These are phyloP conservation scores for Senna tora DNA, from an alignment of 306 rosid genomes.

Conservation along the genomic window DNA sequence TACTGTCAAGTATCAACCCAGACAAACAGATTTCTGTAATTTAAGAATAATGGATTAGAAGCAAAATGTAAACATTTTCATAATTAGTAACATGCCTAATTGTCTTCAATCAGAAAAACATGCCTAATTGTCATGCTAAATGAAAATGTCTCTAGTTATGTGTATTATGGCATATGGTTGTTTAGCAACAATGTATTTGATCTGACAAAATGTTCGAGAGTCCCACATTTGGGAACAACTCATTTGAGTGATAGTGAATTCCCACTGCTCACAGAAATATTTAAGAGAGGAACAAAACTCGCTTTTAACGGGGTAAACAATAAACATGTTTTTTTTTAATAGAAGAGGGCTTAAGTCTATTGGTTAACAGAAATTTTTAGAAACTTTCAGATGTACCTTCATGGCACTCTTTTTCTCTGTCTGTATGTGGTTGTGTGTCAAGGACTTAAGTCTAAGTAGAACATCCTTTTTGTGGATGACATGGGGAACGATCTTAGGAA, in stretches of 20 bases:
- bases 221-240: neutral
- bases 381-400: neutral
- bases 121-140: neutral
- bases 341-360: neutral
- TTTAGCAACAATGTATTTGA: neutral
- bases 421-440: neutral
- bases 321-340: too few species aligned
- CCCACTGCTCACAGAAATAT: neutral
- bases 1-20: neutral
- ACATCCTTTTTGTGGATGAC: neutral
- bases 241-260: neutral
- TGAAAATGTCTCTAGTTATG: neutral
- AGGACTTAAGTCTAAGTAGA: neutral
- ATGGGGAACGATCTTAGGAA: neutral
- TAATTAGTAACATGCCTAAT: neutral
- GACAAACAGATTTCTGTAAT: neutral
- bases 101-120: too few species aligned
- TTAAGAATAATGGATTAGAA: neutral
- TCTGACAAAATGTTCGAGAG: neutral
- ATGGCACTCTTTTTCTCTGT: neutral
- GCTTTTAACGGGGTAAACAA: neutral
- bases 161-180: neutral
- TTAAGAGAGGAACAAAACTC: neutral
- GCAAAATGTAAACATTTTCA: neutral
- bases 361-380: neutral